phyloP scores from a whole-genome alignment of 441 rosid species.

The Populus hybrid region DNA sequence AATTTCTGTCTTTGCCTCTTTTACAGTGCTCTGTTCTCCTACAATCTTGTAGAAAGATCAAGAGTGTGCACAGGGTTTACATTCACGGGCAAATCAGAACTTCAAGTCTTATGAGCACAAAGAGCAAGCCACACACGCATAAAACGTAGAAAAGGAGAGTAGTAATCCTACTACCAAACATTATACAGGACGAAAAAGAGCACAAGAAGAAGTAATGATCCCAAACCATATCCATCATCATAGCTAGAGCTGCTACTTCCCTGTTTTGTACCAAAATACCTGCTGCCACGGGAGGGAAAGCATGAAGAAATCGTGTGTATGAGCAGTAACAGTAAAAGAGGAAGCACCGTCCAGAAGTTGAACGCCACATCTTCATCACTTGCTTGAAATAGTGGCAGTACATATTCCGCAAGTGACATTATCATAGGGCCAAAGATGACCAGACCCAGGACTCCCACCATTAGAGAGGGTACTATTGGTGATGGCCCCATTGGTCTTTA shows the following conservation, averaged over 20 bases:
- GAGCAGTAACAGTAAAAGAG: slow-evolving; percentile 27
- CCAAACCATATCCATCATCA: slow-evolving; percentile 38
- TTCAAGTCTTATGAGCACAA: not conserved
- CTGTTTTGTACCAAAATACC: not conserved
- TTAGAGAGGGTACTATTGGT: slow-evolving; percentile 39
- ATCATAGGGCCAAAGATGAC: slow-evolving; percentile 30
- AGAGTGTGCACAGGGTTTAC: not conserved
- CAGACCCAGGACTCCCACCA: slow-evolving; percentile 41
- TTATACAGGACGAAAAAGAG: slow-evolving; percentile 32
- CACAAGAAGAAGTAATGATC: slow-evolving; percentile 35
- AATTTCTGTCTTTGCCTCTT: not conserved
- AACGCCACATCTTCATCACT: not conserved
- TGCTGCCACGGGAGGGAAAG: slow-evolving; percentile 11
- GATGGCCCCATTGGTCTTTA: slow-evolving; percentile 42
- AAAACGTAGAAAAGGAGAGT: not conserved
- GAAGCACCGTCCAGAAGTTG: slow-evolving; percentile 15
- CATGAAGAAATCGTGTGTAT: slow-evolving; percentile 18
- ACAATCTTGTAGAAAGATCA: not conserved
- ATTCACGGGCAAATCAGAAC: not conserved
- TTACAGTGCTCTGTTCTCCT: not conserved
- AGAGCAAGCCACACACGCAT: not conserved
- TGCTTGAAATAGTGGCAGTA: slow-evolving; percentile 19
- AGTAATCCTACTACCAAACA: slow-evolving; percentile 6
- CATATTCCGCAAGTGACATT: slow-evolving; percentile 17
- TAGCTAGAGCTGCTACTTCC: slow-evolving; percentile 8